Conservation (phyloP, 2,329 filamentous ascomycete species). For the Alternaria sp. region DNA sequence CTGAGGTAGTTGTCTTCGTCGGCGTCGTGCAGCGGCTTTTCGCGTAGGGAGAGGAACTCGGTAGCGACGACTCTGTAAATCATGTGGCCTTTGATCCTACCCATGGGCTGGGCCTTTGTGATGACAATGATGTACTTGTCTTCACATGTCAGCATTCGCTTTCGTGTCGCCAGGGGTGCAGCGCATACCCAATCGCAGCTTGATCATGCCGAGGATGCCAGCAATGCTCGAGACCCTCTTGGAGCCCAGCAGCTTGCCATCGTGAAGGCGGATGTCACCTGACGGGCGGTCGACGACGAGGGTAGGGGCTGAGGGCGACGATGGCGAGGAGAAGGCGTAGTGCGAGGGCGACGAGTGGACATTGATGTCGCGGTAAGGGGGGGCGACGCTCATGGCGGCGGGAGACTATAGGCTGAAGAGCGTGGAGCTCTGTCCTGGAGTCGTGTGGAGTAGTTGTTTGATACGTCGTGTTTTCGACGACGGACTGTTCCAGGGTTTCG, state of each 20-base stretch:
- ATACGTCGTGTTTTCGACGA: conserved; percentile 9
- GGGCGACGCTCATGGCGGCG: conserved; percentile 58
- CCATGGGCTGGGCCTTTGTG: conserved; percentile 90
- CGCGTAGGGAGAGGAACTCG: conserved; percentile 92
- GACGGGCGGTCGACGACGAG: conserved; percentile 91
- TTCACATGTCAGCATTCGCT: conserved; percentile 42
- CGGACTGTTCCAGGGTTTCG: conserved; percentile 17
- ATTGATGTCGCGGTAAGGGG: conserved; percentile 96
- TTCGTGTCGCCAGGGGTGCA: not conserved
- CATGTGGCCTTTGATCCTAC: conserved; percentile 92
- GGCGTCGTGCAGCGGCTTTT: conserved; percentile 86
- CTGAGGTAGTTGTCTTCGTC: conserved; percentile 93
- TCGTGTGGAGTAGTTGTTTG: not conserved
- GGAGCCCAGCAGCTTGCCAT: conserved; percentile 76
- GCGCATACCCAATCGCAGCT: conserved; percentile 81
- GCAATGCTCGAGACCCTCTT: conserved; percentile 93
- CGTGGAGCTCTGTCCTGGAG: not conserved
- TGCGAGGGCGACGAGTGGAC: conserved; percentile 89
- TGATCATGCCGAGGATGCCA: conserved; percentile 92
- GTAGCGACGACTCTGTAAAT: conserved; percentile 91
- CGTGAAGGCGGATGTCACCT: conserved; percentile 84
- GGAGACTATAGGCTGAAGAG: not conserved
- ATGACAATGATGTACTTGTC: conserved; percentile 98
- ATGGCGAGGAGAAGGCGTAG: conserved; percentile 97
- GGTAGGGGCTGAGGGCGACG: conserved; percentile 85